A percentile compares a stretch with the other conserved stretches of the same genome.
Evolutionary conservation across 2,329 filamentous ascomycete genomes (phyloP).

Genomic region (Ceratocystiopsis sp.): DNA sequence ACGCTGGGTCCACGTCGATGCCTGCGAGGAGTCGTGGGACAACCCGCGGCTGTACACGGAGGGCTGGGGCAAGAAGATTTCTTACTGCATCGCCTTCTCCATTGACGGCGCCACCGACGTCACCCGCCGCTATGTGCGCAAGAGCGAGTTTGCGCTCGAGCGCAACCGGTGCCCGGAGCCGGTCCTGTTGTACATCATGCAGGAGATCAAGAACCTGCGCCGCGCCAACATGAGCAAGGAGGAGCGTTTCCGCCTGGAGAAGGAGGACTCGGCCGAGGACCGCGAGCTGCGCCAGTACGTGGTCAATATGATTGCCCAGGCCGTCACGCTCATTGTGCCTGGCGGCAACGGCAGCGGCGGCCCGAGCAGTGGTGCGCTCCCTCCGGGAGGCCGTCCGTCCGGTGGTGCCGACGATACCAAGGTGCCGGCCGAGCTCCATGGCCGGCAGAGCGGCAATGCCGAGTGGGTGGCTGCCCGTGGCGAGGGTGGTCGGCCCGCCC

Average conservation of each 20-base stretch:
- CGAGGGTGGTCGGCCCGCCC: conserved; percentile 15
- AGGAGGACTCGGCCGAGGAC: conserved; percentile 62
- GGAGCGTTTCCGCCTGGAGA: conserved; percentile 63
- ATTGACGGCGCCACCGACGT: conserved; percentile 63
- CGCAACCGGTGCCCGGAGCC: conserved; percentile 73
- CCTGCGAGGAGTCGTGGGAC: conserved; percentile 90
- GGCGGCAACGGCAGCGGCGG: conserved; percentile 15
- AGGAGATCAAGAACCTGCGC: conserved; percentile 75
- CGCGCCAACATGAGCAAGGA: conserved; percentile 74
- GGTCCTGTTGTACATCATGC: conserved; percentile 77
- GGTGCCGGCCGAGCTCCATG: conserved; percentile 41
- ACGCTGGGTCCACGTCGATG: conserved; percentile 93
- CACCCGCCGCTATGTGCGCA: conserved; percentile 52
- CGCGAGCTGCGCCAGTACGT: conserved; percentile 59
- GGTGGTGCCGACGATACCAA: conserved; percentile 37
- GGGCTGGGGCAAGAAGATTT: conserved; percentile 92
- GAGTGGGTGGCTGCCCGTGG: conserved; percentile 21
- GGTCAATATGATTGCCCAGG: conserved; percentile 54
- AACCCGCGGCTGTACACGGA: conserved; percentile 83
- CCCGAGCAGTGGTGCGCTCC: conserved; percentile 9
- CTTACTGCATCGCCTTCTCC: conserved; percentile 92
- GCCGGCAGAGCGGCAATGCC: conserved; percentile 19
- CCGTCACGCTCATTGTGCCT: conserved; percentile 51
- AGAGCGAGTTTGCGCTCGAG: conserved; percentile 53
- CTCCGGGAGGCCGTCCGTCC: conserved; percentile 9